Conservation (phyloP, 345 rosid species). For the Salix brachista region DNA sequence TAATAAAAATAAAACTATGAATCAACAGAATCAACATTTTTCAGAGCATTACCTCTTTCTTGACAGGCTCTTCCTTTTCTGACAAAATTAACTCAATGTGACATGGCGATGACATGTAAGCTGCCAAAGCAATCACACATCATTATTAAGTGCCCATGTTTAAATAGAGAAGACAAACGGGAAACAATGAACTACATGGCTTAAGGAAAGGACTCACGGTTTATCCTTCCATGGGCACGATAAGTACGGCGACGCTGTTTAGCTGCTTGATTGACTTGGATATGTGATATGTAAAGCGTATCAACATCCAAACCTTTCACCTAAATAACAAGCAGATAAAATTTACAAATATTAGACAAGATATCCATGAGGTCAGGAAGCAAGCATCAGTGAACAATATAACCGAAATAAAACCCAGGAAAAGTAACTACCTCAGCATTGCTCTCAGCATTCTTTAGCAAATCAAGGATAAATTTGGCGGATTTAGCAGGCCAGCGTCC, state of each 20-base stretch:
- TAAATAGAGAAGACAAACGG: not conserved
- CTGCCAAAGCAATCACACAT: slow-evolving; percentile 30
- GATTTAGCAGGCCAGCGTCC: slow-evolving; percentile 70
- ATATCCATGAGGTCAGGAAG: not conserved
- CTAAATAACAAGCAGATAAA: slow-evolving; percentile 16
- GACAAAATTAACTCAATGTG: slow-evolving; percentile 63
- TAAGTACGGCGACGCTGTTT: slow-evolving; percentile 73
- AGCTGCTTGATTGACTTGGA: slow-evolving; percentile 77
- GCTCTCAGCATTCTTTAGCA: slow-evolving; percentile 68
- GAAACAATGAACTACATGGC: not conserved
- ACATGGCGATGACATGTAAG: slow-evolving; percentile 75
- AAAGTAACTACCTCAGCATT: slow-evolving; percentile 55
- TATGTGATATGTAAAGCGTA: slow-evolving; percentile 56
- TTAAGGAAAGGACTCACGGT: slow-evolving; percentile 41
- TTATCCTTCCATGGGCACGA: slow-evolving; percentile 77
- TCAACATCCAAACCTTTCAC: slow-evolving; percentile 79
- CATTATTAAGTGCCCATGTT: not conserved
- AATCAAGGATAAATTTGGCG: slow-evolving; percentile 49
- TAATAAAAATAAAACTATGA: not conserved
- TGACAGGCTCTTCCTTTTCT: slow-evolving; percentile 66
- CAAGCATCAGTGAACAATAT: not conserved
- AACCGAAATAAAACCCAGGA: not conserved
- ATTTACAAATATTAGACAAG: not conserved
- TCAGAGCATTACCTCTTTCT: slow-evolving; percentile 47
- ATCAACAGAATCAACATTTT: not conserved